These are phyloP conservation scores for Mycena rebaudengoi DNA, from an alignment of 768 basidiomycete genomes.

Conservation along the genomic window DNA sequence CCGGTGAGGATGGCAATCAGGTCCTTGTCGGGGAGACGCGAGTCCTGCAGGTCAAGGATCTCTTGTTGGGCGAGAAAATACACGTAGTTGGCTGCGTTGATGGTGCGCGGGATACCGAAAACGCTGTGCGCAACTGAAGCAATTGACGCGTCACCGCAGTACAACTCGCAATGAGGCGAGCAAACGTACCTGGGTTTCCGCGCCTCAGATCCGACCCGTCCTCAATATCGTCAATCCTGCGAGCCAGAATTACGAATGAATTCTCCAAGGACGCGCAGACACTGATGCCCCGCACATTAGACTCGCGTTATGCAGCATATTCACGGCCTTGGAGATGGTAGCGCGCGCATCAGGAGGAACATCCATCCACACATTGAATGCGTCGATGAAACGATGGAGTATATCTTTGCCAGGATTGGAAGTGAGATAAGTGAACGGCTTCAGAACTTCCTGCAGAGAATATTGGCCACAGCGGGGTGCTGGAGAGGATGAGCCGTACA, in stretches of 20 bases:
- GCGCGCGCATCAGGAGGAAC: constrained; percentile 76
- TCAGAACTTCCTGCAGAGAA: constrained; percentile 61
- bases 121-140: constrained; percentile 87
- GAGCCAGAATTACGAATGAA: not conserved
- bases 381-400: constrained; percentile 82
- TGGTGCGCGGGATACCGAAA: constrained; percentile 94
- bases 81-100: constrained; percentile 96
- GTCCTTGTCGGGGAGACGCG: constrained; percentile 50
- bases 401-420: constrained; percentile 93
- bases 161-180: not conserved
- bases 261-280: not conserved
- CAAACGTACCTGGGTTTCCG: constrained; percentile 76
- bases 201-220: constrained; percentile 87
- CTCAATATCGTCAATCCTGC: constrained; percentile 92
- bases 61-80: constrained; percentile 94
- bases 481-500: not conserved
- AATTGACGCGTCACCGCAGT: not conserved
- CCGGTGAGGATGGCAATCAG: constrained; percentile 80
- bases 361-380: constrained; percentile 93
- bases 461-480: not conserved
- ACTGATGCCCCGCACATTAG: constrained; percentile 68
- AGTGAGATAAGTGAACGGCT: constrained; percentile 86
- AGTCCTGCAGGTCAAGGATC: constrained; percentile 53
- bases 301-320: constrained; percentile 94
- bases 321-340: constrained; percentile 81